Evolutionary conservation across 306 rosid species (phyloP).

Genomic region (Neltuma alba): DNA sequence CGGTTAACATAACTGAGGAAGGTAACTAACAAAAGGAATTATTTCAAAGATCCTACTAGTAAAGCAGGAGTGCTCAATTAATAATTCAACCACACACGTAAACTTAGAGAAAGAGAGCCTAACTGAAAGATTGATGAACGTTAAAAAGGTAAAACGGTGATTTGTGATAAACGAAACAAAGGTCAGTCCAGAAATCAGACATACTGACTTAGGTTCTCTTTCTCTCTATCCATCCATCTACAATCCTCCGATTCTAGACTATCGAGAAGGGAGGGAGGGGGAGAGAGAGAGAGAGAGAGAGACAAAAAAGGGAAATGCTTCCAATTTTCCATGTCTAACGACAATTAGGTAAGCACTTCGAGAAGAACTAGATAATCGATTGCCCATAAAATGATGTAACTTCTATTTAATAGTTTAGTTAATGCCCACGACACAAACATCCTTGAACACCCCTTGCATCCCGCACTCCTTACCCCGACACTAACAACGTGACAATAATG

Average conservation of each 20-base stretch:
- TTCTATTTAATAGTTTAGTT: neutral
- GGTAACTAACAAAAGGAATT: neutral
- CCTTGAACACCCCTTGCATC: neutral
- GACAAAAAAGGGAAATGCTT: neutral
- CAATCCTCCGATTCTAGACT: neutral
- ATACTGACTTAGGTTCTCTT: neutral
- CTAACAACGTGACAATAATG: no score
- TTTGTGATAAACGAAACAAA: neutral
- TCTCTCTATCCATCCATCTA: neutral
- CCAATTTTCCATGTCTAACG: neutral
- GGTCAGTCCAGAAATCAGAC: neutral
- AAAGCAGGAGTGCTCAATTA: neutral
- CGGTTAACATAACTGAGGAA: conserved; percentile 10
- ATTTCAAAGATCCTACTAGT: neutral
- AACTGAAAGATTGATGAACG: conserved; percentile 18
- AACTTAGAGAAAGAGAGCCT: neutral
- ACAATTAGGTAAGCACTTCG: neutral
- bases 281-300: no score
- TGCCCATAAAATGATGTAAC: neutral
- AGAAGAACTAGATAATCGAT: neutral
- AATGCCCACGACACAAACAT: neutral
- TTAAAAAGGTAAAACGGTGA: no score
- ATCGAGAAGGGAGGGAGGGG: neutral
- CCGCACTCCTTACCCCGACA: neutral
- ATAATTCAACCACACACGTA: neutral